Conservation (phyloP, 2,329 filamentous ascomycete species). For the Exserohilum rostratum region DNA sequence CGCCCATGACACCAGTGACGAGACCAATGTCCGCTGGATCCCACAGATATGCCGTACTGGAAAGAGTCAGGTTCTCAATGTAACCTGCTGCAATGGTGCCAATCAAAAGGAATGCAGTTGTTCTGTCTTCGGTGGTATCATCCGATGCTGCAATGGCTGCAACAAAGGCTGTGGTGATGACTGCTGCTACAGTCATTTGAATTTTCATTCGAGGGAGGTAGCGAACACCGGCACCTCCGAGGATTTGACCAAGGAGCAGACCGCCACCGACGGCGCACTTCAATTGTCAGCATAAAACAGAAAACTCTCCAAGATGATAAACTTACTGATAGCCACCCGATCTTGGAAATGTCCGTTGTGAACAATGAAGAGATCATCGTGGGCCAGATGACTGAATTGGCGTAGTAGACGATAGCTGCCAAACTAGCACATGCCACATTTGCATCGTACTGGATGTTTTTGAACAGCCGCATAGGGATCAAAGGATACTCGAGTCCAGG, state of each 20-base stretch:
- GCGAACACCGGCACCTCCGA: slow-evolving; percentile 38
- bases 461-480: slow-evolving; percentile 47
- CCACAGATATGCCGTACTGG: slow-evolving; percentile 37
- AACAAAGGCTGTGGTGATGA: slow-evolving; percentile 34
- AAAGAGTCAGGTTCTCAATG: slow-evolving; percentile 41
- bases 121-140: slow-evolving; percentile 23
- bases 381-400: slow-evolving; percentile 42
- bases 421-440: slow-evolving; percentile 42
- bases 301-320: no score
- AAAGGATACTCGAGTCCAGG: slow-evolving; percentile 42
- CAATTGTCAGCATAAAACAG: slow-evolving; percentile 8
- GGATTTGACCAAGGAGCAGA: slow-evolving; percentile 39
- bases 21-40: slow-evolving; percentile 43
- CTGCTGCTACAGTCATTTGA: slow-evolving; percentile 38
- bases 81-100: slow-evolving; percentile 37
- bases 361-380: slow-evolving; percentile 38
- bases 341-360: slow-evolving; percentile 34
- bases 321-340: slow-evolving; percentile 41
- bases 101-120: slow-evolving; percentile 31
- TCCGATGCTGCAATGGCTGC: slow-evolving; percentile 31
- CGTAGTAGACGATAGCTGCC: slow-evolving; percentile 45
- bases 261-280: slow-evolving; percentile 42
- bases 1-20: slow-evolving; percentile 38
- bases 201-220: slow-evolving; percentile 40
- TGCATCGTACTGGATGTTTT: slow-evolving; percentile 41